phyloP scores from a whole-genome alignment of 805 yeast genomes.

The Wickerhamomyces silvicola region DNA sequence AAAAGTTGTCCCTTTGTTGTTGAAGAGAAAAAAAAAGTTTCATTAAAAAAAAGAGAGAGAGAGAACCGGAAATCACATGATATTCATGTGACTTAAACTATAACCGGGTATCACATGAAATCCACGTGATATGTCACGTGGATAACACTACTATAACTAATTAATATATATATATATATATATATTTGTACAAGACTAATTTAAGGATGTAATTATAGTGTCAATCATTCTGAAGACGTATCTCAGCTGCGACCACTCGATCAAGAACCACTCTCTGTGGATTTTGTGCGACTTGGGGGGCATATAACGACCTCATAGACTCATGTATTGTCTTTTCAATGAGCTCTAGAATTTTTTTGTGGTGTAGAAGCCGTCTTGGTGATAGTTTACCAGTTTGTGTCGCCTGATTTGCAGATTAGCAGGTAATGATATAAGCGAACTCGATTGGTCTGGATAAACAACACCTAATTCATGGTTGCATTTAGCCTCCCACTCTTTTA shows the following conservation, averaged over 20 bases:
- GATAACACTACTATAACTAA: not conserved
- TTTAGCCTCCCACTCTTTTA: constrained; percentile 21
- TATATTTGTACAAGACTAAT: too few relatives aligned
- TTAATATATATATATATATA: too few relatives aligned
- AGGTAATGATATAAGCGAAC: not conserved
- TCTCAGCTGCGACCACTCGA: constrained; percentile 11
- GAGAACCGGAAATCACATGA: not conserved
- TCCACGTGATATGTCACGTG: not conserved
- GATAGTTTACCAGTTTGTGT: not conserved
- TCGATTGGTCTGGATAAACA: constrained; percentile 10
- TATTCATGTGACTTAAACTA: not conserved
- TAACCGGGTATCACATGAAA: not conserved
- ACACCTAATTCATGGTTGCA: constrained; percentile 15
- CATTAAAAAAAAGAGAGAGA: constrained; percentile 2
- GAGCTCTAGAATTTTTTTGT: constrained; percentile 3
- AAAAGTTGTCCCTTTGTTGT: not conserved
- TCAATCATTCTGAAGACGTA: constrained; percentile 13
- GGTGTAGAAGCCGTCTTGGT: constrained; percentile 13
- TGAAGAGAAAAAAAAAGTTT: not conserved
- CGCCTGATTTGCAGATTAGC: not conserved
- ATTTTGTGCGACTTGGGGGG: too few relatives aligned
- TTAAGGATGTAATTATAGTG: constrained; percentile 2
- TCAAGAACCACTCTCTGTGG: constrained; percentile 23
- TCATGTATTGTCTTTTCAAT: constrained; percentile 18
- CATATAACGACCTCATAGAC: constrained; percentile 10